Evolutionary conservation across 2,329 filamentous ascomycete genomes (phyloP).

Genomic region (Cryphonectria naterciae): DNA sequence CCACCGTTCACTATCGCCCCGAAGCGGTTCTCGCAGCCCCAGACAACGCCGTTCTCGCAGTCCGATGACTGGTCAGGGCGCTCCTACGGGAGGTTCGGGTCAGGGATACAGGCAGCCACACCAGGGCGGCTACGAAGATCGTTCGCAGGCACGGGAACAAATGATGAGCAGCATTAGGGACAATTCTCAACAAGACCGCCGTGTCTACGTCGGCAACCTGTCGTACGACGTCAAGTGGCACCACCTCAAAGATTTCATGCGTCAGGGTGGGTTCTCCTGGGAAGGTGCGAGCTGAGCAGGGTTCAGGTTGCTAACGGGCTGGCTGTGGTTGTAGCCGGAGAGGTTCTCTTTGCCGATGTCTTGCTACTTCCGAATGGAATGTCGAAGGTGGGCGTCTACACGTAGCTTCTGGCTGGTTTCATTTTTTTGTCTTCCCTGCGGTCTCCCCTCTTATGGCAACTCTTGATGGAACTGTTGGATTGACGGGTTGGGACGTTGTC

Average conservation of each 20-base stretch:
- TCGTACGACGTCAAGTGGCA: slow-evolving; percentile 99
- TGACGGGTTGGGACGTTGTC: slow-evolving; percentile 97
- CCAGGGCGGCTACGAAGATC: slow-evolving; percentile 82
- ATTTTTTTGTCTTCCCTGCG: slow-evolving; percentile 69
- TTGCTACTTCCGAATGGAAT: slow-evolving; percentile 99
- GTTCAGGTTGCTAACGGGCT: slow-evolving; percentile 43
- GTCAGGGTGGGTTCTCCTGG: slow-evolving; percentile 76
- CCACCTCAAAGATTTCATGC: slow-evolving; percentile 99
- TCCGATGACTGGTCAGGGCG: slow-evolving; percentile 79
- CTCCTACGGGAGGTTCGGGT: slow-evolving; percentile 71
- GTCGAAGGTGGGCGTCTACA: slow-evolving; percentile 99
- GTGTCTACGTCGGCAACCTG: slow-evolving; percentile 98
- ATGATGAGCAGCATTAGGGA: slow-evolving; percentile 97
- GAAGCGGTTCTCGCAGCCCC: slow-evolving; percentile 32
- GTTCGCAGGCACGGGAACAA: slow-evolving; percentile 81
- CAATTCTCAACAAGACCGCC: slow-evolving; percentile 95
- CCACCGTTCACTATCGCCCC: slow-evolving; percentile 61
- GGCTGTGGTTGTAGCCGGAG: slow-evolving; percentile 72
- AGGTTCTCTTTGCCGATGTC: slow-evolving; percentile 99
- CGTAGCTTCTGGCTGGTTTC: slow-evolving; percentile 85
- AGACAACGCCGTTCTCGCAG: slow-evolving; percentile 83
- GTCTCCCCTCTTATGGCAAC: slow-evolving; percentile 53
- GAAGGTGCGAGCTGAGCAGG: slow-evolving; percentile 27
- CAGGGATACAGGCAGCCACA: slow-evolving; percentile 68
- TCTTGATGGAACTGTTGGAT: slow-evolving; percentile 91